Conservation (phyloP, 164 flowering plant species). For the Magnolia kwangsiensis region DNA sequence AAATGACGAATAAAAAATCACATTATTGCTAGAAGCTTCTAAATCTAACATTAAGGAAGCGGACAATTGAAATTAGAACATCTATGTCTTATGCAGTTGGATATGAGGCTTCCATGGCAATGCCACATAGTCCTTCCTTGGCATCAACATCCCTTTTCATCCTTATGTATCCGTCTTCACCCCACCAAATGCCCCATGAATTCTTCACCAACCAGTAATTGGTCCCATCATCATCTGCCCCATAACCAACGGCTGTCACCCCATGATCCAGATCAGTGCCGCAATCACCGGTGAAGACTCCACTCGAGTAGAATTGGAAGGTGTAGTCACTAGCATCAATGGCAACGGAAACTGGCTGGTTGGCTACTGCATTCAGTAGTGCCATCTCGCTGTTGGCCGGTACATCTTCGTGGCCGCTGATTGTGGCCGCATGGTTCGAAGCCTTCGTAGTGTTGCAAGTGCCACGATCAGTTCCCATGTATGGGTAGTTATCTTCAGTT, state of each 20-base stretch:
- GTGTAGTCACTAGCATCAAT: constrained; percentile 9
- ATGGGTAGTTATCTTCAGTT: constrained; percentile 30
- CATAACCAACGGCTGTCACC: constrained; percentile 28
- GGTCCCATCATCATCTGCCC: constrained; percentile 17
- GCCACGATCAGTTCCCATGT: constrained; percentile 19
- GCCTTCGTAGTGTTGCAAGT: constrained; percentile 7
- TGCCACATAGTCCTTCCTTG: constrained; percentile 30
- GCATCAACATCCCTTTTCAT: constrained; percentile 18
- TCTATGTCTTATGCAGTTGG: constrained; percentile 17
- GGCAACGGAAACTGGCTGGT: constrained; percentile 16
- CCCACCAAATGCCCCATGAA: constrained; percentile 31
- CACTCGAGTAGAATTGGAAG: constrained; percentile 16
- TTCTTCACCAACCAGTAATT: constrained; percentile 34
- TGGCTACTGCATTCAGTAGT: constrained; percentile 11
- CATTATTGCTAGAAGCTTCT: too few relatives aligned
- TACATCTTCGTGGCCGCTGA: constrained; percentile 9
- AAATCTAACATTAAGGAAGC: too few relatives aligned
- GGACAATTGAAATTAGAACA: too few relatives aligned
- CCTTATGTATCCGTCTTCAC: constrained; percentile 26
- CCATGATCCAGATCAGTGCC: constrained; percentile 24
- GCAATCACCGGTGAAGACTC: constrained; percentile 14
- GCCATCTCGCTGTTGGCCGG: constrained; percentile 9
- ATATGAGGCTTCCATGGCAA: constrained; percentile 29
- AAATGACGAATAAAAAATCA: too few relatives aligned
- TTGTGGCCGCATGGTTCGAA: not conserved